A percentile compares a stretch with the other conserved stretches of the same genome.
phyloP scores from a whole-genome alignment of 179 eudicot species.

The Corrigiola litoralis region DNA sequence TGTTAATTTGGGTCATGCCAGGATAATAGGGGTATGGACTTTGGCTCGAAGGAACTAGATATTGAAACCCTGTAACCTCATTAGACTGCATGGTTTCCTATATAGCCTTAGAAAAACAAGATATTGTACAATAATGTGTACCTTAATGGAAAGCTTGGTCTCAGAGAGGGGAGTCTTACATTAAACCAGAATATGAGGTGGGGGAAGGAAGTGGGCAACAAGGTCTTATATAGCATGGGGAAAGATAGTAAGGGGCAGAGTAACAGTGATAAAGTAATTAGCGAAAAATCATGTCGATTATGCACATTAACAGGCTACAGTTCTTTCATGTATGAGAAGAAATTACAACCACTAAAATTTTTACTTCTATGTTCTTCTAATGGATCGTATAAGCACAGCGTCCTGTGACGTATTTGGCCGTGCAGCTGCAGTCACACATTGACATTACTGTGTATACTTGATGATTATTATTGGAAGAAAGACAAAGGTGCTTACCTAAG shows the following conservation, averaged over 20 bases:
- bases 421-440: constrained; percentile 17
- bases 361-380: constrained; percentile 9
- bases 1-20: constrained; percentile 29
- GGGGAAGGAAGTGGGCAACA: constrained; percentile 25
- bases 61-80: constrained; percentile 30
- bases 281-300: constrained; percentile 22
- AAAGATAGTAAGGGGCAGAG: constrained; percentile 27
- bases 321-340: constrained; percentile 16
- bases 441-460: constrained; percentile 22
- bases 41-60: constrained; percentile 32
- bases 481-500: constrained; percentile 32
- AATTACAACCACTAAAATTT: constrained; percentile 19
- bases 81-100: constrained; percentile 34
- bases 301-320: constrained; percentile 18
- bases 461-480: constrained; percentile 27
- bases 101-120: neutral
- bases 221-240: constrained; percentile 37
- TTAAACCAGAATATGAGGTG: constrained; percentile 22
- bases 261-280: constrained; percentile 16
- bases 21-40: constrained; percentile 38
- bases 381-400: constrained; percentile 31
- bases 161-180: constrained; percentile 13
- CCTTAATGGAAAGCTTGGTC: constrained; percentile 1
- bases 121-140: neutral
- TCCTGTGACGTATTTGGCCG: constrained; percentile 21